Evolutionary conservation across 768 basidiomycete species (phyloP), one percentile per base, ranked within the genome.

Genomic region (Exsudoporus frostii): DNA sequence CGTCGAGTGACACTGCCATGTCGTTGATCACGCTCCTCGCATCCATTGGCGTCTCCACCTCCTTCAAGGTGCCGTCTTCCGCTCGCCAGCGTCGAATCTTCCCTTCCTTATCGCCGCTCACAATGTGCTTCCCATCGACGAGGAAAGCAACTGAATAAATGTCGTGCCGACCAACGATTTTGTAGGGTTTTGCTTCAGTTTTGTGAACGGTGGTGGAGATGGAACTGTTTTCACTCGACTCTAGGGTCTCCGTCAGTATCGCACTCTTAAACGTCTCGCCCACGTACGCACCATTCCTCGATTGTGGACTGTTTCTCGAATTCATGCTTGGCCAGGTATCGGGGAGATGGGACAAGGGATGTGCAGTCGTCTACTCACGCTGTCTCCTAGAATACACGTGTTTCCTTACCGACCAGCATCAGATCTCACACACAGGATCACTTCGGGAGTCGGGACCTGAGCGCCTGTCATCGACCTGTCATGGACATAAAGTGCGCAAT

Each of bases 11-110:
- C 27, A 37, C 47, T 3, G 38, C 22, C 13, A 48, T 13, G n/a
- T 15, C 5, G 36, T 7, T 7, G 24, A 27, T 7, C 5, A 47
- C 5, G 14, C 1, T 0, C 5, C 34, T 29, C 5, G 14, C 13
- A 7, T 38, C 19, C 39, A 57, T 55, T n/a, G 53, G n/a, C 8
- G 6, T 11, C 7, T 45, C 48, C 10, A 50, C 54, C n/a, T 27
- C 27, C 7, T 27, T n/a, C n/a, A n/a, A n/a, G n/a, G n/a, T 27
- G 4, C 27, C 27, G 7, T 27, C 27, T 25, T 25, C 25, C 25
- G 6, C 27, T 27, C 8, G 27, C 27, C 27, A 27, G 7, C 27
- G 27, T 27, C 7, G 27, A 27, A 27, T 5, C 27, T 27, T 27
- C 7, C 27, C 27, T 36, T 36, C 8, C 6, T 3, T 7, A 1